Base-by-base conservation (phyloP, 2,329 filamentous ascomycete genomes). In the Paecilomyces fulvus region DNA sequence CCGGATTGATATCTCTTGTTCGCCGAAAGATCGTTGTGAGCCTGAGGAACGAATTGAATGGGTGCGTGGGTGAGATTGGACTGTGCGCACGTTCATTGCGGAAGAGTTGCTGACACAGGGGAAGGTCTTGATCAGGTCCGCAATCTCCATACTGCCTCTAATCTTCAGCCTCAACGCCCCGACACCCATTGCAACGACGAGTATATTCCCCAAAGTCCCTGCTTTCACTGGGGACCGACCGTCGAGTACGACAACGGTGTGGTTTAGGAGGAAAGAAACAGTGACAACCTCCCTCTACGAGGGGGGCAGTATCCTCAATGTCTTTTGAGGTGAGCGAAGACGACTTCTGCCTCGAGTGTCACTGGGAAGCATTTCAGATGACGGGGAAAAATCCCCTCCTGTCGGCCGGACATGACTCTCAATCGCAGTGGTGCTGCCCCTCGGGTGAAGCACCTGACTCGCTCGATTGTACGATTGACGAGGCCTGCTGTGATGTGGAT, bases 281-380 rank as follows among this genome's bases (percentile, higher is more conserved):
- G 14, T 17, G 37, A n/a, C n/a, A 43, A 17, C 14, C n/a, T 17
- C 37, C 37, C 8, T 8, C 53, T 49, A 21, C 3, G 31, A 21
- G 12, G 30, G 53, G 43, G 28, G 46, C 46, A 25, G 14, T 51
- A 25, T 28, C 9, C 23, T 50, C 51, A 14, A 73, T 73, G 71
- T 61, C 65, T 53, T 63, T 67, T 55, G 67, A 69, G 60, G 57
- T 64, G 51, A 64, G 65, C 55, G 60, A 61, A 49, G 65, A 67
- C 52, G 66, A 70, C 54, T 73, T 70, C 59, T 75, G 73, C 59
- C 67, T 75, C 23, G 72, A 73, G 62, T 75, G 72, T 58, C 71
- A 72, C 49, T 75, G 72, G 73, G 69, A 74, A 51, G 62, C 65
- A 3, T 70, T 74, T 43, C 66, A 71, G 58, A 67, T 73, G 43